Evolutionary conservation across 2,329 filamentous ascomycete genomes (phyloP).

Genomic region (Zymoseptoria ardabiliae): DNA sequence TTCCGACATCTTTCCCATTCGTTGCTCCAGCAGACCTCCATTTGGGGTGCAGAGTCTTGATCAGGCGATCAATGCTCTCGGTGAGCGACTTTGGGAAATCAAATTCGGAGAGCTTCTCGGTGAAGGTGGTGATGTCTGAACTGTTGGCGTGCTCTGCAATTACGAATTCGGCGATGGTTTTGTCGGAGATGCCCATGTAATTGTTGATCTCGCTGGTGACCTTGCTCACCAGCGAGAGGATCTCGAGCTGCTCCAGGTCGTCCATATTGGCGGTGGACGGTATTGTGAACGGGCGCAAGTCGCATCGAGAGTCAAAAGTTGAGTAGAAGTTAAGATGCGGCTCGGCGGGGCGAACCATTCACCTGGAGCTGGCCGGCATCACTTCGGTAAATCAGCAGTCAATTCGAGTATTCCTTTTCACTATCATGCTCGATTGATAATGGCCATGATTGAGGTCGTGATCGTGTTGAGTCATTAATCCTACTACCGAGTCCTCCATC

Average conservation of each 20-base stretch:
- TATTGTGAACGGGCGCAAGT: neutral
- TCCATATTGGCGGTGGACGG: slow-evolving; percentile 54
- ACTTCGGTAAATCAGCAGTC: no score
- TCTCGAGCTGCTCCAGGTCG: slow-evolving; percentile 83
- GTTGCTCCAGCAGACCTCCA: slow-evolving; percentile 51
- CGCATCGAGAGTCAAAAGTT: neutral
- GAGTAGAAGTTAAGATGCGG: neutral
- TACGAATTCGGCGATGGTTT: slow-evolving; percentile 92
- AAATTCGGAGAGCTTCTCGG: slow-evolving; percentile 63
- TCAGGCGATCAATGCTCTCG: slow-evolving; percentile 83
- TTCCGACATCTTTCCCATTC: slow-evolving; percentile 27
- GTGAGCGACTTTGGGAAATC: slow-evolving; percentile 81
- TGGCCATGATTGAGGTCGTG: no score
- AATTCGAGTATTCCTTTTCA: no score
- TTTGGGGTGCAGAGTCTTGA: slow-evolving; percentile 84
- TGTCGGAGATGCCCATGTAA: slow-evolving; percentile 84
- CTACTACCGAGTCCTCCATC: neutral
- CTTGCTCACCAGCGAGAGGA: slow-evolving; percentile 88
- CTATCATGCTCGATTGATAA: no score
- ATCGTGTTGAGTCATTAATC: neutral
- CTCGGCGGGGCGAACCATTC: neutral
- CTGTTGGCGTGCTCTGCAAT: slow-evolving; percentile 82
- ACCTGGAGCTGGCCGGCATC: neutral
- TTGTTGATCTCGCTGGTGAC: slow-evolving; percentile 93
- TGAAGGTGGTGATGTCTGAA: slow-evolving; percentile 64